These are phyloP conservation scores for Pseudocercospora fuligena DNA, from an alignment of 2,329 filamentous ascomycete genomes.

Conservation along the genomic window DNA sequence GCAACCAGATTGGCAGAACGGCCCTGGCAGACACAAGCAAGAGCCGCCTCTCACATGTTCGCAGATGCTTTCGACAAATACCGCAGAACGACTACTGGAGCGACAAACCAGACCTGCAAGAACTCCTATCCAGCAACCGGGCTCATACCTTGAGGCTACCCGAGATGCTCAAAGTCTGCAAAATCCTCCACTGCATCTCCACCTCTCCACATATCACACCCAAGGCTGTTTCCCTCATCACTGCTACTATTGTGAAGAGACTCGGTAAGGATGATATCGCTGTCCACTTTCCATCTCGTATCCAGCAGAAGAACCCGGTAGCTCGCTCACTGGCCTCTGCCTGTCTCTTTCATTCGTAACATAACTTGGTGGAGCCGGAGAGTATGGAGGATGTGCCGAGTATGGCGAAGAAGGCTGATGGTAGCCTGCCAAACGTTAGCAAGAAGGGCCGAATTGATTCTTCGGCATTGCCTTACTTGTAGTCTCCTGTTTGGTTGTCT, in stretches of 20 bases:
- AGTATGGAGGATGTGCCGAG: background rate
- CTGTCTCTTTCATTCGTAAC: background rate
- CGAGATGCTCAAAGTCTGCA: background rate
- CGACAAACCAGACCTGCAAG: background rate
- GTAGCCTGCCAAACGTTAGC: background rate
- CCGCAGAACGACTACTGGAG: background rate
- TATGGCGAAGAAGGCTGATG: background rate
- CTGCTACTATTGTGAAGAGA: background rate
- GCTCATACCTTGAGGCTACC: background rate
- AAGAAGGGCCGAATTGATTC: background rate
- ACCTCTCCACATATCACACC: background rate
- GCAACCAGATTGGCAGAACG: background rate
- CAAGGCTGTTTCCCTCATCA: background rate
- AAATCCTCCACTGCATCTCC: background rate
- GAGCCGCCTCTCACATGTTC: background rate
- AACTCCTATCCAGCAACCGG: background rate
- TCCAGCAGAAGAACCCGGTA: background rate
- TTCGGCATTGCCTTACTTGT: background rate
- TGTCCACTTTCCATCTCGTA: constrained; percentile 10
- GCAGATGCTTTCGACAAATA: background rate
- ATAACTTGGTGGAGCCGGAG: constrained; percentile 11
- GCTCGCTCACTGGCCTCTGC: background rate
- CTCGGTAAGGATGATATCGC: constrained; percentile 10
- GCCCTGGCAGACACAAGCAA: background rate
- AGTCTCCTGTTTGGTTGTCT: background rate